Evolutionary conservation across 805 yeast species (phyloP), one percentile per base, ranked within the genome.

Genomic region (Ogataea trehaloabstinens): DNA sequence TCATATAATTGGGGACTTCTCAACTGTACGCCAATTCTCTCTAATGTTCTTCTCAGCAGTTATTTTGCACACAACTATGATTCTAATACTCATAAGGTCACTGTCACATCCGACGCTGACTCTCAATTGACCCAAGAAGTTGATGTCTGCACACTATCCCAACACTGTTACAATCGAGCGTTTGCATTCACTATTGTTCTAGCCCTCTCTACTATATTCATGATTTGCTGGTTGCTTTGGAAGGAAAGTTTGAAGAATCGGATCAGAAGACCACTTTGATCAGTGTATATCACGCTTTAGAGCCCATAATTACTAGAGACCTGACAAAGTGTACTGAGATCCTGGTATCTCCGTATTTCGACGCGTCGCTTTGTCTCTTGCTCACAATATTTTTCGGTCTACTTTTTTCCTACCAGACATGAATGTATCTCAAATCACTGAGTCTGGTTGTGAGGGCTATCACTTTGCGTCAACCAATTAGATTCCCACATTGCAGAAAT

Each of bases 1-100:
- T 74, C 85, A 6, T 78, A 74, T 47, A 82, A 82, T 52, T 85
- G 89, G 86, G 95, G 95, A 0, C 55, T 80, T 24, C 71, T 82
- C 17, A 78, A 81, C 8, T 53, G 82, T 37, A 77, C 89, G 0
- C 90, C 93, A 1, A 72, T 82, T 12, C 45, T 80, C 0, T 78
- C 85, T 1, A 74, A 82, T 28, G 74, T 75, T 46, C 61, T 73
- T 42, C 70, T 85, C 46, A 82, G 86, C 30, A 67, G 71, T 38
- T 57, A 79, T 28, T 81, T 84, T 60, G 93, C 93, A 8, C 54
- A 63, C 18, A 68, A 73, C 21, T 85, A 80, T 57, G 95, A 85
- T 55, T 58, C 68, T 4, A 59, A 75, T 35, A 31, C 47, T 1
- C 24, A 25, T 6, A 24, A 29, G 22, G 28, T 32, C 15, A 38